These are phyloP conservation scores for Starmera amethionina DNA, from an alignment of 805 yeast species.

Conservation along the genomic window DNA sequence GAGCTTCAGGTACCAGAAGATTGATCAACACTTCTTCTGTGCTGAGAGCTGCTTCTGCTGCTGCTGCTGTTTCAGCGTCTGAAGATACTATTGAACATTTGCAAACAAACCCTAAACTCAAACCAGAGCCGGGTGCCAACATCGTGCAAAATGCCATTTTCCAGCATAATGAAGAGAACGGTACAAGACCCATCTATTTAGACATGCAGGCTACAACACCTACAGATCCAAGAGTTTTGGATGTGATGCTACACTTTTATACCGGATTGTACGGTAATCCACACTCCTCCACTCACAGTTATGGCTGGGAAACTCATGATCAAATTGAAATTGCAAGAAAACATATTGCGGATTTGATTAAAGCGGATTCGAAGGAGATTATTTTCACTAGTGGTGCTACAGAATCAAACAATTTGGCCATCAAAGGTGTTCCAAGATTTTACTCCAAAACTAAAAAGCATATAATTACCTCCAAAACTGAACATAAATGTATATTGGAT, in stretches of 20 bases:
- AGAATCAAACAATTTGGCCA: constrained; percentile 88
- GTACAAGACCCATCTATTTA: constrained; percentile 85
- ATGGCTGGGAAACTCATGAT: constrained; percentile 97
- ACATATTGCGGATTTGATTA: constrained; percentile 73
- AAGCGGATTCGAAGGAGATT: constrained; percentile 94
- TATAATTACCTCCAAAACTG: constrained; percentile 92
- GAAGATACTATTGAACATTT: background rate
- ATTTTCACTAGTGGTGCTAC: constrained; percentile 98
- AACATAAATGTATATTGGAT: constrained; percentile 97
- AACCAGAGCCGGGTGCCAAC: constrained; percentile 15
- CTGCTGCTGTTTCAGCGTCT: constrained; percentile 10
- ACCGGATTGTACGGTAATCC: constrained; percentile 98
- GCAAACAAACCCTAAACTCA: background rate
- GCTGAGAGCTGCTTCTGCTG: constrained; percentile 4
- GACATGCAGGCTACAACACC: constrained; percentile 99
- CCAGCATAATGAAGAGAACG: constrained; percentile 33
- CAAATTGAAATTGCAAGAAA: constrained; percentile 84
- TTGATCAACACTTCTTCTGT: constrained; percentile 1
- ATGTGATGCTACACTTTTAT: constrained; percentile 73
- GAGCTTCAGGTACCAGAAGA: background rate
- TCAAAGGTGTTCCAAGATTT: constrained; percentile 94
- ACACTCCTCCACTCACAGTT: constrained; percentile 92
- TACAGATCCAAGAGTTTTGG: constrained; percentile 92
- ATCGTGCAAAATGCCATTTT: constrained; percentile 27
- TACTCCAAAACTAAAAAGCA: constrained; percentile 86